A percentile compares a stretch with the other conserved stretches of the same genome.
Conservation (phyloP, 345 rosid species). For the Pelargonium nanum region DNA sequence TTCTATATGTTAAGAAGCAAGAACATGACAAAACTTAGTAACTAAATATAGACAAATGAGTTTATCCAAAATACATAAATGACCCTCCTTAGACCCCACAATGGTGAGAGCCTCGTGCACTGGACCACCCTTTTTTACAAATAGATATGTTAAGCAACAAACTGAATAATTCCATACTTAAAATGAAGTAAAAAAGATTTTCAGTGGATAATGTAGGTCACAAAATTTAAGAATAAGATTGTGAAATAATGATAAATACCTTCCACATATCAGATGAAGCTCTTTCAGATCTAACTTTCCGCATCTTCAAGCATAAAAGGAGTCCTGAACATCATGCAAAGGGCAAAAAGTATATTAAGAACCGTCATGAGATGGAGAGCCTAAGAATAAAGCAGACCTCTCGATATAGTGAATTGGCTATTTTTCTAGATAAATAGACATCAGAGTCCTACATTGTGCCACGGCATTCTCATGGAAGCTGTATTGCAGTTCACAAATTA, state of each 20-base stretch:
- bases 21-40: too few species aligned
- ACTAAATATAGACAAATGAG: constrained; percentile 1
- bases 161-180: neutral
- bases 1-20: neutral
- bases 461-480: too few species aligned
- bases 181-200: neutral
- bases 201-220: neutral
- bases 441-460: too few species aligned
- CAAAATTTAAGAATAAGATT: neutral
- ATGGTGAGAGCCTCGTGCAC: too few species aligned
- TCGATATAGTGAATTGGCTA: too few species aligned
- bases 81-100: too few species aligned
- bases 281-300: constrained; percentile 53
- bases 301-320: constrained; percentile 42
- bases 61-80: neutral
- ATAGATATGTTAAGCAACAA: neutral
- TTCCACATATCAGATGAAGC: constrained; percentile 55
- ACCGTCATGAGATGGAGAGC: neutral
- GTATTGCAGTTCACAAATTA: too few species aligned
- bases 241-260: constrained; percentile 22
- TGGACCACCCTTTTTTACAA: too few species aligned
- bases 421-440: too few species aligned
- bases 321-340: constrained; percentile 29
- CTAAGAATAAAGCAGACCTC: too few species aligned
- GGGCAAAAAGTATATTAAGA: neutral